phyloP scores from a whole-genome alignment of 2,329 filamentous ascomycete genomes.

The Cladosporium oxysporum region DNA sequence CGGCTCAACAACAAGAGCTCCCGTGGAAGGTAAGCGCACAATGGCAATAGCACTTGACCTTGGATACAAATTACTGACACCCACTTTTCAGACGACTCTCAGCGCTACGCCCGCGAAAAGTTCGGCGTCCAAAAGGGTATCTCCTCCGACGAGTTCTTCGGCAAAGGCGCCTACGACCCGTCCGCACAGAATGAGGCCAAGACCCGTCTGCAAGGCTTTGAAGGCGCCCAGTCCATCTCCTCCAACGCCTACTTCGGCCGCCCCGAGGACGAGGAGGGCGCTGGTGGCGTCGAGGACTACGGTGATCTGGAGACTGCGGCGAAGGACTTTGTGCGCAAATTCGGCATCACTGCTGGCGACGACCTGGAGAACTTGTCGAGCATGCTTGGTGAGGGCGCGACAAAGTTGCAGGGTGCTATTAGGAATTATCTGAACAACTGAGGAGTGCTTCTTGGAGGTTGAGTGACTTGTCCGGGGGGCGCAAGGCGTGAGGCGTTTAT shows the following conservation, averaged over 20 bases:
- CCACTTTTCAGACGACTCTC: constrained; percentile 45
- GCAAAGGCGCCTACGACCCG: constrained; percentile 83
- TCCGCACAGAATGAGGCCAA: constrained; percentile 82
- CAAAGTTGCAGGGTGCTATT: constrained; percentile 70
- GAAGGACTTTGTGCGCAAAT: constrained; percentile 93
- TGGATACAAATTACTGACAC: neutral
- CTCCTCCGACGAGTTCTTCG: constrained; percentile 97
- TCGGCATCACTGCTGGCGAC: constrained; percentile 92
- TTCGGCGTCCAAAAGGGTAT: constrained; percentile 95
- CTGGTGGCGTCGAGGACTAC: constrained; percentile 68
- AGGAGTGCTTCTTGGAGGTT: neutral
- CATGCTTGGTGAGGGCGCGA: constrained; percentile 81
- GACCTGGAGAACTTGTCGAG: constrained; percentile 88
- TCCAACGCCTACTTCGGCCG: constrained; percentile 98
- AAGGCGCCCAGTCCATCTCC: constrained; percentile 88
- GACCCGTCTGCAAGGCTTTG: constrained; percentile 82
- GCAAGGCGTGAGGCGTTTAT: constrained; percentile 2
- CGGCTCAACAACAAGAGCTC: constrained; percentile 65
- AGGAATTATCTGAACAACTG: constrained; percentile 38
- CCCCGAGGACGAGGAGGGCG: constrained; percentile 65
- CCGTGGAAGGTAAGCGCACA: constrained; percentile 60
- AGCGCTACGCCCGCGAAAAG: constrained; percentile 81
- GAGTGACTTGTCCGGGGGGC: neutral
- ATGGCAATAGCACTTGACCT: neutral
- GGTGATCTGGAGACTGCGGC: constrained; percentile 90